These are phyloP conservation scores for Eucalyptus marginata DNA, from an alignment of 345 rosid genomes.

Conservation along the genomic window DNA sequence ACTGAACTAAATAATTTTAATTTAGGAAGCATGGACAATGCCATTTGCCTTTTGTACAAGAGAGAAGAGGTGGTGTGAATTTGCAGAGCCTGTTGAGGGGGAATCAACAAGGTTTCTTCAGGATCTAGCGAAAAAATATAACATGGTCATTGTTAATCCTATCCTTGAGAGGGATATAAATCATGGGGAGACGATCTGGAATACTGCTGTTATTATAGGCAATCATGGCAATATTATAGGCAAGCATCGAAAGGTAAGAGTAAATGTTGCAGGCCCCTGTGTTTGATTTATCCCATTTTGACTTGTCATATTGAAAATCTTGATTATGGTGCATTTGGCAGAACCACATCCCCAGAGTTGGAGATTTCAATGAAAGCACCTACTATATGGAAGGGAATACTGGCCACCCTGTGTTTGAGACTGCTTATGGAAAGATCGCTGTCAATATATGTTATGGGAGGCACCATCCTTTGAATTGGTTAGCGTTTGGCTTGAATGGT, in stretches of 20 bases:
- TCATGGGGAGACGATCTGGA: slow-evolving; percentile 92
- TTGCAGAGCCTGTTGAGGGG: slow-evolving; percentile 85
- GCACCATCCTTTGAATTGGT: slow-evolving; percentile 95
- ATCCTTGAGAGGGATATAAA: slow-evolving; percentile 88
- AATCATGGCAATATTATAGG: slow-evolving; percentile 86
- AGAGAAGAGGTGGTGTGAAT: slow-evolving; percentile 96
- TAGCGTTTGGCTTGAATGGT: slow-evolving; percentile 93
- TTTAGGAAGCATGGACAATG: slow-evolving; percentile 95
- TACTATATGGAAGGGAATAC: slow-evolving; percentile 98
- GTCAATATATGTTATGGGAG: slow-evolving; percentile 92
- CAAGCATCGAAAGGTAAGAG: slow-evolving; percentile 81
- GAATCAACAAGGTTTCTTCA: slow-evolving; percentile 84
- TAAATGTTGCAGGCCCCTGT: not conserved
- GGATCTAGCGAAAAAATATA: slow-evolving; percentile 53
- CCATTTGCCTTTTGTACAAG: slow-evolving; percentile 96
- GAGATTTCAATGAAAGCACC: slow-evolving; percentile 97
- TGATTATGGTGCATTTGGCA: slow-evolving; percentile 9
- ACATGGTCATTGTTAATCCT: slow-evolving; percentile 86
- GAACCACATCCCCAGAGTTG: slow-evolving; percentile 97
- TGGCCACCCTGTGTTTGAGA: slow-evolving; percentile 94
- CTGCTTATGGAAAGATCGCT: slow-evolving; percentile 77
- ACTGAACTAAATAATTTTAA: not conserved
- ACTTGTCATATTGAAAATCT: not conserved
- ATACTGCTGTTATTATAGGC: slow-evolving; percentile 82
- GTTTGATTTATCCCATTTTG: not conserved